phyloP scores from a whole-genome alignment of 768 basidiomycete species.

The Punctularia strigosozonata region DNA sequence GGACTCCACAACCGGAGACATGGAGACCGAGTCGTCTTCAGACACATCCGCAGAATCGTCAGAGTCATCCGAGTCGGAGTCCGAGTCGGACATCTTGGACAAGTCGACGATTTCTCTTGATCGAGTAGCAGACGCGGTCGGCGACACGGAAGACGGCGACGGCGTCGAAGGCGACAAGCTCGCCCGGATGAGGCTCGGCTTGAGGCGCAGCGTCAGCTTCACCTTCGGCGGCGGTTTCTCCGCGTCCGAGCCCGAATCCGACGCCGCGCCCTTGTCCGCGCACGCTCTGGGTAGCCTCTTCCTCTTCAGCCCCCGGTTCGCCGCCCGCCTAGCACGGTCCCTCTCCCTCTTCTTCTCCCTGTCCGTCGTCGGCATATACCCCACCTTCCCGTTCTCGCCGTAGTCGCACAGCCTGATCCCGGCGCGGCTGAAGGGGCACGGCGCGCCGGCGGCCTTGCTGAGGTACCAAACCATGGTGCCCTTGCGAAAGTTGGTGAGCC shows the following conservation, averaged over 20 bases:
- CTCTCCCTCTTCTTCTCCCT: conserved; percentile 20
- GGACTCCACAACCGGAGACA: conserved; percentile 24
- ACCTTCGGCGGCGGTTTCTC: conserved; percentile 47
- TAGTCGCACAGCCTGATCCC: conserved; percentile 68
- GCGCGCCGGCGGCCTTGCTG: conserved; percentile 59
- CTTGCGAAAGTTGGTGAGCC: conserved; percentile 61
- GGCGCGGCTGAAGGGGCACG: conserved; percentile 63
- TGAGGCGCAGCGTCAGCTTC: conserved; percentile 58
- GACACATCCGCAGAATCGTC: no score
- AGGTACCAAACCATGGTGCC: conserved; percentile 80
- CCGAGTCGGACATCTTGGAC: conserved; percentile 28
- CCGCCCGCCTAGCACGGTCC: conserved; percentile 18
- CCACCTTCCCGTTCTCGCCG: conserved; percentile 34
- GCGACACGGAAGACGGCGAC: conserved; percentile 8
- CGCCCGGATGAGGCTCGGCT: conserved; percentile 33
- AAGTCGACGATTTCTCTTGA: conserved; percentile 27
- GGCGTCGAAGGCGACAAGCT: conserved; percentile 17
- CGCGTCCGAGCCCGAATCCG: conserved; percentile 13
- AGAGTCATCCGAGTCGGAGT: no score
- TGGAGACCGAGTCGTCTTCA: conserved; percentile 21
- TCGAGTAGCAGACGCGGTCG: conserved; percentile 7
- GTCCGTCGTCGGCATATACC: conserved; percentile 13
- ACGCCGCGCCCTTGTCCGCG: conserved; percentile 11
- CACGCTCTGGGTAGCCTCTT: conserved; percentile 27
- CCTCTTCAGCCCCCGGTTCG: conserved; percentile 33